Conservation (phyloP, 1,139 yeast species). For the Debaryomyces coudertii region DNA sequence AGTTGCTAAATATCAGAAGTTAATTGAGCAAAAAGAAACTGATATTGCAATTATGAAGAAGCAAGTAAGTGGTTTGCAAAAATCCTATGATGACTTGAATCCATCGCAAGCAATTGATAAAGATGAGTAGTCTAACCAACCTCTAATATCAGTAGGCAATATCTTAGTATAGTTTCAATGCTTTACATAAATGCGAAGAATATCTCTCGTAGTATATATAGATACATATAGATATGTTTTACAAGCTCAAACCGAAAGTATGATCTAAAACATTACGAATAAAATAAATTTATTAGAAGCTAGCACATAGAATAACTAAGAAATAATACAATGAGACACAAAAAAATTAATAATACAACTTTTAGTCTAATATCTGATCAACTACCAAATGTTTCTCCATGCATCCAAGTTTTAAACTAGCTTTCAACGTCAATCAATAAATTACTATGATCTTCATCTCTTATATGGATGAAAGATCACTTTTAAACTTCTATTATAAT, state of each 20-base stretch:
- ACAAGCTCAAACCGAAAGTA: no score
- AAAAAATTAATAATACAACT: conserved; percentile 2
- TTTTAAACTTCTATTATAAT: neutral
- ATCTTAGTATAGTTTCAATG: neutral
- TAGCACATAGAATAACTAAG: conserved; percentile 1
- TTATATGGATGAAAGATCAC: neutral
- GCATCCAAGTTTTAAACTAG: neutral
- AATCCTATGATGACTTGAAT: conserved; percentile 51
- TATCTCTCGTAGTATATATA: neutral
- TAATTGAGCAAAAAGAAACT: conserved; percentile 47
- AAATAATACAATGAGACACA: neutral
- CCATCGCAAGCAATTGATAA: conserved; percentile 14
- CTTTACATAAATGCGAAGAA: neutral
- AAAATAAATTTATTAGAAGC: neutral
- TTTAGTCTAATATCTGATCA: conserved; percentile 2
- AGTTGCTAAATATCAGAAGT: conserved; percentile 40
- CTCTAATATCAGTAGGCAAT: neutral
- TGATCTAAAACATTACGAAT: neutral
- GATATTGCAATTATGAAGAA: conserved; percentile 55
- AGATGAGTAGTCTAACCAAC: conserved; percentile 16
- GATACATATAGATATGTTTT: no score
- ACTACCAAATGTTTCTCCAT: neutral
- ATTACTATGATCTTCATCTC: neutral
- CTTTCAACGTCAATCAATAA: neutral
- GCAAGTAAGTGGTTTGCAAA: conserved; percentile 58